Evolutionary conservation across 257 asterid genomes (phyloP).

Genomic region (Nicotiana paniculata): DNA sequence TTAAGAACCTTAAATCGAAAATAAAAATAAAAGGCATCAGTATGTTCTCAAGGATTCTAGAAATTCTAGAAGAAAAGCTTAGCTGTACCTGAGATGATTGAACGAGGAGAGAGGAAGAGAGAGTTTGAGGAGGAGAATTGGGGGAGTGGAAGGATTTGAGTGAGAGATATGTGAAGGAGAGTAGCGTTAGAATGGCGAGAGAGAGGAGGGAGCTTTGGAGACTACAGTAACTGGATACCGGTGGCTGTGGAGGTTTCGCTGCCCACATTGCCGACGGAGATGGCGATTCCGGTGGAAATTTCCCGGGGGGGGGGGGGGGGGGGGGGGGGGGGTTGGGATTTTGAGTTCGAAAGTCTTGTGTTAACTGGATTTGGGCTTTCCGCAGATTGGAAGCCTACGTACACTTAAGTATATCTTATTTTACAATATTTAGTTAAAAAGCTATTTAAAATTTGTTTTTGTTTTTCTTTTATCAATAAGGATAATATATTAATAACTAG

Average conservation of each 20-base stretch:
- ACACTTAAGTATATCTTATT: too few species aligned
- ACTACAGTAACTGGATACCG: conserved; percentile 33
- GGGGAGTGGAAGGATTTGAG: conserved; percentile 25
- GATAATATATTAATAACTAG: too few species aligned
- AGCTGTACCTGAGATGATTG: conserved; percentile 1
- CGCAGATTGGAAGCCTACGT: too few species aligned
- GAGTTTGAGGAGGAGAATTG: neutral
- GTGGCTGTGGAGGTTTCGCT: conserved; percentile 39
- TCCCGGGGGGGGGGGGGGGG: neutral
- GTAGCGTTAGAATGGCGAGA: conserved; percentile 55
- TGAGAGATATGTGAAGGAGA: conserved; percentile 60
- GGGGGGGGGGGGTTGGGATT: neutral
- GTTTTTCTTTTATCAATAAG: too few species aligned
- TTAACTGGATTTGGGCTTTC: too few species aligned
- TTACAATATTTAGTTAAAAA: too few species aligned
- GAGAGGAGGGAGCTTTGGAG: conserved; percentile 67
- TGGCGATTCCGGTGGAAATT: neutral
- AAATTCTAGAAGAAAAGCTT: neutral
- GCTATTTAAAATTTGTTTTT: too few species aligned
- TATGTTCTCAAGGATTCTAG: neutral
- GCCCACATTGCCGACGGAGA: conserved; percentile 66
- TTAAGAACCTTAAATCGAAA: conserved; percentile 15
- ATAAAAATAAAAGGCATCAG: neutral
- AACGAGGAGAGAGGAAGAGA: neutral
- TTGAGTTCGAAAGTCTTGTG: neutral